phyloP scores from a whole-genome alignment of 2,329 filamentous ascomycete species.

The Fusarium irregulare region DNA sequence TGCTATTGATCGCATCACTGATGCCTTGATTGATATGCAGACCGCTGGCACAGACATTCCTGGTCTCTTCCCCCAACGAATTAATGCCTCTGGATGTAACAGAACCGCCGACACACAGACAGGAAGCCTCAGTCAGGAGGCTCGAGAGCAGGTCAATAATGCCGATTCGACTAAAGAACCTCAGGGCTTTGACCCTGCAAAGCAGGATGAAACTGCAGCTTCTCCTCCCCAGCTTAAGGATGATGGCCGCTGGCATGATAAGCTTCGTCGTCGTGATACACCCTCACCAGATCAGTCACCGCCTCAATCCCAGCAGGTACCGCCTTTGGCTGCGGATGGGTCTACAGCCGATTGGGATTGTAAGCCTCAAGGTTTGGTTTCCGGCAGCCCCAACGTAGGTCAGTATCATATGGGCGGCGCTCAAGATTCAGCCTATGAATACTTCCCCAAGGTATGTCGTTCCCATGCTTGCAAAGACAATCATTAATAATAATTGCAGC shows the following conservation, averaged over 20 bases:
- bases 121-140: constrained; percentile 49
- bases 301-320: constrained; percentile 15
- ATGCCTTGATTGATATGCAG: constrained; percentile 82
- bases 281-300: background rate
- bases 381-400: constrained; percentile 58
- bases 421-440: constrained; percentile 78
- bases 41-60: constrained; percentile 74
- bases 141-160: constrained; percentile 52
- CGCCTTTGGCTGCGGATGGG: constrained; percentile 52
- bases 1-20: constrained; percentile 85
- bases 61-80: constrained; percentile 81
- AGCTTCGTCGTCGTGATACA: constrained; percentile 30
- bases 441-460: constrained; percentile 68
- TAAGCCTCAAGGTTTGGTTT: constrained; percentile 67
- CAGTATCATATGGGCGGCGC: constrained; percentile 71
- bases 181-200: constrained; percentile 41
- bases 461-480: background rate
- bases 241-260: constrained; percentile 37
- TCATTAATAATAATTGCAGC: constrained; percentile 58
- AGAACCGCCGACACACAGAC: constrained; percentile 56
- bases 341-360: constrained; percentile 60
- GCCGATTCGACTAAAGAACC: constrained; percentile 46
- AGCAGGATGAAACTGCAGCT: constrained; percentile 5
- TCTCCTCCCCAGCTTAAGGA: constrained; percentile 28
- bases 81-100: constrained; percentile 86